Evolutionary conservation across 352 stramenopile species (phyloP).

Genomic region (Phytophthora citrophthora): DNA sequence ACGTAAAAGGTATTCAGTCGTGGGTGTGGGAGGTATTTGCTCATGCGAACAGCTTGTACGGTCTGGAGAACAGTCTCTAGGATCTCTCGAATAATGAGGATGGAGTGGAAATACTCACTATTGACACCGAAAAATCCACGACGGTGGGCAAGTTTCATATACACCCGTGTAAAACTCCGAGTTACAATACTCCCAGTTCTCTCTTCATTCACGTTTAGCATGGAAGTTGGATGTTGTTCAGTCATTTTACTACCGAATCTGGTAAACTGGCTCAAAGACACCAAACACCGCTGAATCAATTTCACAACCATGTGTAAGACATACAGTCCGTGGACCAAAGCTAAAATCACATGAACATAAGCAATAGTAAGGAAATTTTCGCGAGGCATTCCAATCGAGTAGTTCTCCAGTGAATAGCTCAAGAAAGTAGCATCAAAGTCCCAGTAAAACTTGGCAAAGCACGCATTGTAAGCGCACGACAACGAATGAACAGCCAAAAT

Average conservation of each 20-base stretch:
- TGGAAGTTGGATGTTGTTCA: neutral
- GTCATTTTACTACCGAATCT: neutral
- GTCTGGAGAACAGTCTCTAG: conserved; percentile 23
- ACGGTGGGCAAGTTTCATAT: neutral
- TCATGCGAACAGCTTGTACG: conserved; percentile 29
- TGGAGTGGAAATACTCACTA: neutral
- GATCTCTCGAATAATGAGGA: conserved; percentile 9
- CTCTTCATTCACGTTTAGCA: neutral
- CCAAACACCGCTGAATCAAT: neutral
- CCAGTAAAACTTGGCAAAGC: conserved; percentile 34
- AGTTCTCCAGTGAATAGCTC: conserved; percentile 27
- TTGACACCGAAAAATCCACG: neutral
- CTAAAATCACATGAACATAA: conserved; percentile 26
- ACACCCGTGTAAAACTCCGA: conserved; percentile 3
- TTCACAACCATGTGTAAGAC: conserved; percentile 16
- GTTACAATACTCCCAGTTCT: neutral
- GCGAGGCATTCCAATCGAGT: conserved; percentile 27
- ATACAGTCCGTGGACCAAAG: conserved; percentile 17
- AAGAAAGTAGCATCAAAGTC: conserved; percentile 21
- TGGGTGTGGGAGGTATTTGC: conserved; percentile 9
- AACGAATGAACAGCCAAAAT: conserved; percentile 22
- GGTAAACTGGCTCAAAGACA: neutral
- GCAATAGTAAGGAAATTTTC: conserved; percentile 26
- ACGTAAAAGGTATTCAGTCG: conserved; percentile 37
- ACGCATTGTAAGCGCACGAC: conserved; percentile 18